Percentiles rank a stretch among this genome's conserved stretches.
phyloP scores from a whole-genome alignment of 1,284 basidiomycete genomes.

The Microbotryum lychnidis-dioicae region DNA sequence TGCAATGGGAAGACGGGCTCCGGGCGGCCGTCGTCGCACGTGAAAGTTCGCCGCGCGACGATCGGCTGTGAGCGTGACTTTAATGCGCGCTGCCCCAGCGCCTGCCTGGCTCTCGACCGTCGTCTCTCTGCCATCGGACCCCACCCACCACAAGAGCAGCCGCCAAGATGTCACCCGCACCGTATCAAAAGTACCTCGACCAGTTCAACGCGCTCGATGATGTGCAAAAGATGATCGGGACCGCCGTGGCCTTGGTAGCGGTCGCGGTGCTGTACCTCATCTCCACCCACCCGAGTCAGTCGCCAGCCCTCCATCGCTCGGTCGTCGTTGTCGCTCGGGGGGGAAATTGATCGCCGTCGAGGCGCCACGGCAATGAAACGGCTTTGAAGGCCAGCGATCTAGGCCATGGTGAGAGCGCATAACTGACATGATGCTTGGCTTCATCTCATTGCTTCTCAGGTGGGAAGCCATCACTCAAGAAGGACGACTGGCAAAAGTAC shows the following conservation, averaged over 20 bases:
- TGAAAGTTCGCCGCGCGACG: too few species aligned
- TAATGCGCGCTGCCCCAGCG: too few species aligned
- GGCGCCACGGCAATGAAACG: too few species aligned
- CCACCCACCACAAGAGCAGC: too few species aligned
- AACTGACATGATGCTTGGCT: neutral
- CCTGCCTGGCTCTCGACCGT: too few species aligned
- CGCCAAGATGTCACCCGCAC: neutral
- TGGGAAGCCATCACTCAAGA: slow-evolving; percentile 56
- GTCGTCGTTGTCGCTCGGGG: slow-evolving; percentile 18
- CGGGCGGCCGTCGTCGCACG: too few species aligned
- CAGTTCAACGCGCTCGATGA: slow-evolving; percentile 1
- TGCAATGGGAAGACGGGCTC: too few species aligned
- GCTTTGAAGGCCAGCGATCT: too few species aligned
- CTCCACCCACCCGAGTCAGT: neutral
- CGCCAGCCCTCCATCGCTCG: slow-evolving; percentile 18
- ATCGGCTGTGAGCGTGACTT: too few species aligned
- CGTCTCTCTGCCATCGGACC: too few species aligned
- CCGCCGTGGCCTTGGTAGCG: neutral
- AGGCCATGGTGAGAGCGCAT: neutral
- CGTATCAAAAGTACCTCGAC: neutral
- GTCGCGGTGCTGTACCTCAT: too few species aligned
- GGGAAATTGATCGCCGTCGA: slow-evolving; percentile 10
- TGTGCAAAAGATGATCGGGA: neutral
- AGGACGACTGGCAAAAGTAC: slow-evolving; percentile 71
- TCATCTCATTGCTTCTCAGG: slow-evolving; percentile 3